Conservation (phyloP, 1,284 basidiomycete species). For the Cronartium quercuum region DNA sequence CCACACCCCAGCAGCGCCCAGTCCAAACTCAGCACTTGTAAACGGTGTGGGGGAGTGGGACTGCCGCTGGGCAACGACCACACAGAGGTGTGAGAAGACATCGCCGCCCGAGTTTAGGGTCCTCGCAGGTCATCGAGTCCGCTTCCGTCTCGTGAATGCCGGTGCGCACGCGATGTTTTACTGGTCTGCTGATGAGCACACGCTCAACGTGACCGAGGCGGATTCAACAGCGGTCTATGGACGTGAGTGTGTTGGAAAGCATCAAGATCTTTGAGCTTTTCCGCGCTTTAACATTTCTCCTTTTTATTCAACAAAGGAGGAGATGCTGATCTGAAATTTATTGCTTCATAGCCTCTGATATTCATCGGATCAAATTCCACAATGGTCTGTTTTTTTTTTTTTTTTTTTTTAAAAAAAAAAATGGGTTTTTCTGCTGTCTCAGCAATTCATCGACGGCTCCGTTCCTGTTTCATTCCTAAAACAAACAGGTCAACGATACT, state of each 20-base stretch:
- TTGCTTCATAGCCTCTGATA: neutral
- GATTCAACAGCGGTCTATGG: conserved; percentile 1
- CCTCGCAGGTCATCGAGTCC: conserved; percentile 48
- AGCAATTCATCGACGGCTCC: no score
- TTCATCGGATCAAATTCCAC: conserved; percentile 11
- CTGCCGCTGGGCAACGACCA: conserved; percentile 35
- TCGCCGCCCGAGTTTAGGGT: conserved; percentile 47
- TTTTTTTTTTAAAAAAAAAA: no score
- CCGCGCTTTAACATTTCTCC: no score
- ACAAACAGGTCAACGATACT: conserved; percentile 4
- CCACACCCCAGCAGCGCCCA: conserved; percentile 45
- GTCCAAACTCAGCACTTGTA: conserved; percentile 54
- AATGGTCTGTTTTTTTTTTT: neutral
- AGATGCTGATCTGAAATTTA: neutral
- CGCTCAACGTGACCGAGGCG: conserved; percentile 35
- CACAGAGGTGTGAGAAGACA: neutral
- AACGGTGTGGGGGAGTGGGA: conserved; percentile 51
- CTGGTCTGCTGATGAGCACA: conserved; percentile 43
- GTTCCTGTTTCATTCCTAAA: no score
- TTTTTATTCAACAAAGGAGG: no score
- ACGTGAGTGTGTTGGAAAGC: neutral
- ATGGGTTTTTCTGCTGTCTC: no score
- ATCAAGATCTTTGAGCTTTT: neutral
- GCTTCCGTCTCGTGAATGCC: conserved; percentile 57
- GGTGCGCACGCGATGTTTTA: conserved; percentile 48